A percentile compares a stretch with the other conserved stretches of the same genome.
These are phyloP conservation scores for Huiozyma naganishii DNA, from an alignment of 805 yeast species.

Conservation along the genomic window DNA sequence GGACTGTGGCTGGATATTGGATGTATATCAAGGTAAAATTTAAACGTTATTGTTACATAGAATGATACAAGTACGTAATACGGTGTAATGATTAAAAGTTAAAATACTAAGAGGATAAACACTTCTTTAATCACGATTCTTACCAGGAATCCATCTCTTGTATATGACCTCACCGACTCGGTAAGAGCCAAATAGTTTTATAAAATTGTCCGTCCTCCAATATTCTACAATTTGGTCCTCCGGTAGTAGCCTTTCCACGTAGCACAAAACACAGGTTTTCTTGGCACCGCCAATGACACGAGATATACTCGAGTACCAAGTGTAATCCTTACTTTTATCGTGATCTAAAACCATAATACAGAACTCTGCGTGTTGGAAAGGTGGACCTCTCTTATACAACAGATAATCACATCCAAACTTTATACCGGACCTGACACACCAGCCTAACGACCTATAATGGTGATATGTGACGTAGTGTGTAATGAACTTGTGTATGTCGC, in stretches of 20 bases:
- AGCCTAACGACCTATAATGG: constrained; percentile 78
- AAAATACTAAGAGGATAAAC: neutral
- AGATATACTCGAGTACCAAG: constrained; percentile 56
- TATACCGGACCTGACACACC: constrained; percentile 89
- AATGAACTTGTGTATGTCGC: constrained; percentile 33
- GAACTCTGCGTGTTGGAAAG: constrained; percentile 88
- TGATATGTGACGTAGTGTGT: constrained; percentile 65
- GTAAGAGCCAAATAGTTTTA: constrained; percentile 30
- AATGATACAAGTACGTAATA: constrained; percentile 11
- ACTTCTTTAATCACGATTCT: constrained; percentile 54
- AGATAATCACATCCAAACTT: constrained; percentile 86
- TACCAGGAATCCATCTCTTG: constrained; percentile 77
- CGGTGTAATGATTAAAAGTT: neutral
- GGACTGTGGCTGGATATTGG: constrained; percentile 78
- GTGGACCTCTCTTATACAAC: constrained; percentile 85
- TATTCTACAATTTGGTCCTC: constrained; percentile 20
- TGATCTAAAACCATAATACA: constrained; percentile 37
- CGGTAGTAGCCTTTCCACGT: constrained; percentile 46
- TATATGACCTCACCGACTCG: constrained; percentile 56
- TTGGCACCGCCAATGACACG: constrained; percentile 83
- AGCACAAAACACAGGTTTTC: constrained; percentile 61
- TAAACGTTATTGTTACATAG: constrained; percentile 26
- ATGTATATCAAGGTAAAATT: constrained; percentile 41
- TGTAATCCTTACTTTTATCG: constrained; percentile 30
- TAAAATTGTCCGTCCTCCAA: constrained; percentile 11